These are phyloP conservation scores for Cladophialophora immunda DNA, from an alignment of 2,329 filamentous ascomycete species.

Conservation along the genomic window DNA sequence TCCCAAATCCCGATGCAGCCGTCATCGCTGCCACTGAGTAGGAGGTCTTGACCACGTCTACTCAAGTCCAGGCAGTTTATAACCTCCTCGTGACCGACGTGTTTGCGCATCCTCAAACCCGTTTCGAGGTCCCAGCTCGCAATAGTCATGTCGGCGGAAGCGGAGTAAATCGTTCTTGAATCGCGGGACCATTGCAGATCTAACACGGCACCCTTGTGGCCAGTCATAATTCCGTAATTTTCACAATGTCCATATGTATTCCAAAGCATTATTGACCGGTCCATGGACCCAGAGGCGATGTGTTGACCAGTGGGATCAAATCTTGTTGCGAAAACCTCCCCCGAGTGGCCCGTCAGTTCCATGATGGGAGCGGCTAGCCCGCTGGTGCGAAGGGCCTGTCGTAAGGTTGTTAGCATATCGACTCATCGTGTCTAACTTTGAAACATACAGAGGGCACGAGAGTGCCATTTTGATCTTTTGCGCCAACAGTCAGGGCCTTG, in stretches of 20 bases:
- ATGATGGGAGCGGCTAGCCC: constrained; percentile 89
- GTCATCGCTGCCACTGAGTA: constrained; percentile 93
- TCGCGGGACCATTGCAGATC: constrained; percentile 98
- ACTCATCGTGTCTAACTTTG: constrained; percentile 9
- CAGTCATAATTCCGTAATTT: constrained; percentile 88
- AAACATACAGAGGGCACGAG: constrained; percentile 71
- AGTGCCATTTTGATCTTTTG: constrained; percentile 63
- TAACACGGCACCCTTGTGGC: constrained; percentile 88
- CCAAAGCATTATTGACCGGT: constrained; percentile 96
- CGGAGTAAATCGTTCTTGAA: constrained; percentile 87
- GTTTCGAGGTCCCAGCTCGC: constrained; percentile 96
- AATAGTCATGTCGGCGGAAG: constrained; percentile 90
- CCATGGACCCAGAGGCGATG: constrained; percentile 95
- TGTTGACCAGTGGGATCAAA: constrained; percentile 89
- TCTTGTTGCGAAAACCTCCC: constrained; percentile 88
- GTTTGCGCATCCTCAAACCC: constrained; percentile 88
- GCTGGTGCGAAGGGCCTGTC: constrained; percentile 79
- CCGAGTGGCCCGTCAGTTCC: constrained; percentile 81
- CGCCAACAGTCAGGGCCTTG: constrained; percentile 66
- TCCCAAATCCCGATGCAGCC: constrained; percentile 96
- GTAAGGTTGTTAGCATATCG: constrained; percentile 34
- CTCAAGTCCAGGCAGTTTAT: constrained; percentile 91
- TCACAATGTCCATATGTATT: constrained; percentile 90
- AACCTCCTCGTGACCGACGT: constrained; percentile 93
- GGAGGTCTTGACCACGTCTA: constrained; percentile 85